Percentiles rank a stretch among this genome's conserved stretches.
Evolutionary conservation across 495 filamentous ascomycete species (phyloP).

Genomic region (Neurospora sublineolata): DNA sequence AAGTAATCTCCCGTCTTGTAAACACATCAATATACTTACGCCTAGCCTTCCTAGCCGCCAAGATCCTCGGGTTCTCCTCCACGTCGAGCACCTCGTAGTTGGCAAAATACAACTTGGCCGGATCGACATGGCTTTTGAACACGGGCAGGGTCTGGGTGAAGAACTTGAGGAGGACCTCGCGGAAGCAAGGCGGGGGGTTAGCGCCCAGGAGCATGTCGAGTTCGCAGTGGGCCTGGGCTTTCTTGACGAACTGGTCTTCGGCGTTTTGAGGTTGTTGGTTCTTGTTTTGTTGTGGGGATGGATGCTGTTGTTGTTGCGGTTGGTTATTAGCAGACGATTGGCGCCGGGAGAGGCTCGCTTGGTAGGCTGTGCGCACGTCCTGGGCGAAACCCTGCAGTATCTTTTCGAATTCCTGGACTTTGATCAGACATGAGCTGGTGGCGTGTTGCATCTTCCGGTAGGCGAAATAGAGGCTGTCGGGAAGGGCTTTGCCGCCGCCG

Average conservation of each 20-base stretch:
- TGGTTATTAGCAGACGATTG: constrained; percentile 9
- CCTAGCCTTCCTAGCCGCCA: constrained; percentile 15
- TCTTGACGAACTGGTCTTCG: constrained; percentile 27
- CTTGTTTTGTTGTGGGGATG: not conserved
- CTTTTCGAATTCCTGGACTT: constrained; percentile 38
- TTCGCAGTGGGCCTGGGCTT: constrained; percentile 28
- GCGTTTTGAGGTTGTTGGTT: constrained; percentile 9
- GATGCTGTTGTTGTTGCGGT: constrained; percentile 8
- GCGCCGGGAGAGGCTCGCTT: constrained; percentile 21
- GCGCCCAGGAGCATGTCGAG: constrained; percentile 37
- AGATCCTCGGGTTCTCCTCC: constrained; percentile 23
- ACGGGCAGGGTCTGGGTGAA: constrained; percentile 30
- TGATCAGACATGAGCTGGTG: constrained; percentile 29
- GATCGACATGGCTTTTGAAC: constrained; percentile 30
- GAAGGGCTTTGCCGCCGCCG: constrained; percentile 8
- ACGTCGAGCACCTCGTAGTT: constrained; percentile 39
- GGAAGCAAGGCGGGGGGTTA: constrained; percentile 35
- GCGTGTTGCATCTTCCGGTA: constrained; percentile 37
- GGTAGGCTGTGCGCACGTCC: constrained; percentile 38
- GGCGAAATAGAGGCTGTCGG: constrained; percentile 29
- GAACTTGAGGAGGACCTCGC: constrained; percentile 35
- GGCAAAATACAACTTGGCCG: constrained; percentile 38
- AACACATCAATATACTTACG: constrained; percentile 32
- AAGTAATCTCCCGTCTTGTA: constrained; percentile 12
- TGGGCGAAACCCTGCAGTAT: constrained; percentile 30